A percentile compares a stretch with the other conserved stretches of the same genome.
Conservation (phyloP, 2,329 filamentous ascomycete species). For the Xylariaceae sp. region DNA sequence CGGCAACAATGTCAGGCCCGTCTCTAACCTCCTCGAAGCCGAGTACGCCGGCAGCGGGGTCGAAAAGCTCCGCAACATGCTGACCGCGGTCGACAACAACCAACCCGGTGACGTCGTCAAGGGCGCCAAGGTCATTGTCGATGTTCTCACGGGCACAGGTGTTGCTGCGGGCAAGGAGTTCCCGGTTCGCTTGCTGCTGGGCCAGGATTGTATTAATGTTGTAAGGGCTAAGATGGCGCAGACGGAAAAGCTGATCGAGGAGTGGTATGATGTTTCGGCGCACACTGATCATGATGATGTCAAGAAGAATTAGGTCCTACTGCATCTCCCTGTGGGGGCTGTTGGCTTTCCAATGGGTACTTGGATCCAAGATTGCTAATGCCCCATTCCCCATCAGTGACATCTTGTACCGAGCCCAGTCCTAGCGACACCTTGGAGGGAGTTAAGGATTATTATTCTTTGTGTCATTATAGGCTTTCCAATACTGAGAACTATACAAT, state of each 20-base stretch:
- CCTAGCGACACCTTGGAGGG: too few relatives aligned
- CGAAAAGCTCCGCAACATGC: slow-evolving; percentile 26
- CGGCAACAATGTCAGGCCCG: slow-evolving; percentile 22
- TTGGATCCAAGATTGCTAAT: slow-evolving; percentile 1
- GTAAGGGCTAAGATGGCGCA: slow-evolving; percentile 42
- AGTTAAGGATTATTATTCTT: too few relatives aligned
- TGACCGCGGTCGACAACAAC: slow-evolving; percentile 39
- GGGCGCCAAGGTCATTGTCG: slow-evolving; percentile 48
- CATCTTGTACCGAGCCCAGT: too few relatives aligned
- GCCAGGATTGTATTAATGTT: slow-evolving; percentile 43
- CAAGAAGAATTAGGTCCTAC: slow-evolving; percentile 9
- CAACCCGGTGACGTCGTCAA: slow-evolving; percentile 55
- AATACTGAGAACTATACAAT: too few relatives aligned
- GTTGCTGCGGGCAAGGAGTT: slow-evolving; percentile 44
- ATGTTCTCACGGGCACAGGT: slow-evolving; percentile 50
- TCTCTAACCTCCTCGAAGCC: slow-evolving; percentile 30
- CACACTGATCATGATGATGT: slow-evolving; percentile 35
- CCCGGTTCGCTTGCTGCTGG: slow-evolving; percentile 52
- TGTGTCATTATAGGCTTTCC: too few relatives aligned
- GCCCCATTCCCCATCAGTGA: too few relatives aligned
- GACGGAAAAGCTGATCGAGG: slow-evolving; percentile 41
- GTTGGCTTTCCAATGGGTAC: not conserved
- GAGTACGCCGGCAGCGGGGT: slow-evolving; percentile 27
- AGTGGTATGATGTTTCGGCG: slow-evolving; percentile 45
- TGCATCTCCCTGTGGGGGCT: too few relatives aligned